Base-by-base conservation (phyloP, 768 basidiomycete species). In the Leucocoprinus sp. region DNA sequence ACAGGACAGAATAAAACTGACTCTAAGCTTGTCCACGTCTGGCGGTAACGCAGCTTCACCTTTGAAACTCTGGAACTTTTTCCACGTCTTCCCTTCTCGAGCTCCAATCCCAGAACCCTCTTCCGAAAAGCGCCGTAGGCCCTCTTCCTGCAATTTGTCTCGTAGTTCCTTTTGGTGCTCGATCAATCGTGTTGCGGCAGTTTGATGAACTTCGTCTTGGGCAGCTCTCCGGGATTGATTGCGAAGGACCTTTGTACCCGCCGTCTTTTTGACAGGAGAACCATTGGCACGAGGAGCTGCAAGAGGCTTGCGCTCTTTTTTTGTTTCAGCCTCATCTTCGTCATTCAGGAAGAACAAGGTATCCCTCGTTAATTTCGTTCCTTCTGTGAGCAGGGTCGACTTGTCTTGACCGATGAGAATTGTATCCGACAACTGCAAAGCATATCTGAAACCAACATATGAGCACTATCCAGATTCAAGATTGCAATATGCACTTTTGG, bases 51-150 rank as follows among this genome's bases (percentile, higher is more conserved):
- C 93, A 11, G 75, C 88, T 58, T 99, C 95, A 26, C 93, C 86
- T 64, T 92, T 92, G 65, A 97, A 99, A 55, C 92, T 95, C 67
- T 91, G 91, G 69, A 95, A 98, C 50, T 82, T 79, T 61, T 93
- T 95, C 85, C 93, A 93, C 11, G 81, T 78, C 61, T 98, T 97
- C 28, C 89, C 90, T 57, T 93, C 84, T 54, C 89, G 91, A 11
- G 83, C 84, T 33, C 75, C 76, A 17, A 69, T 67, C 0, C 78
- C 87, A 26, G 76, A 82, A 5, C 83, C 88, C 45, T 83, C 85
- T 55, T 89, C 88, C 0, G 88, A 85, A 60, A 80, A 96, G 57
- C 78, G 84, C 49, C 83, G 76, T 31, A 97, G 57, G 12, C 95
- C 96, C 34, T 84, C 84, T 1, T 71, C 61, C 56, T 96, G 92